These are phyloP conservation scores for Nyssa sinensis DNA, from an alignment of 148 eudicot genomes.

Conservation along the genomic window DNA sequence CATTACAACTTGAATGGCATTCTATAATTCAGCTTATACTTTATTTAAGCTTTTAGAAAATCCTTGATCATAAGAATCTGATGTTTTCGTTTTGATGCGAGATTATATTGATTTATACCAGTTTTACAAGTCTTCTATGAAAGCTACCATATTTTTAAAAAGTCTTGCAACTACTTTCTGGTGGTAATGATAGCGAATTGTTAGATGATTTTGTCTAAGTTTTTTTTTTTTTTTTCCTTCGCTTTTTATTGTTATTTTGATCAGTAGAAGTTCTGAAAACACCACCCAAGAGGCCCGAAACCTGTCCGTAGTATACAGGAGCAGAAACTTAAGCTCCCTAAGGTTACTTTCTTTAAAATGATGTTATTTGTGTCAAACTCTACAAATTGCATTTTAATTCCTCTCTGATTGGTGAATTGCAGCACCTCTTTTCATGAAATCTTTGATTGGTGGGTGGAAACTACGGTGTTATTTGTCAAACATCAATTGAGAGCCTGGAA, in stretches of 20 bases:
- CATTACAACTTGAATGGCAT: conserved; percentile 4
- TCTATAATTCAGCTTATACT: not conserved
- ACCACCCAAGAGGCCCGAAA: too few relatives aligned
- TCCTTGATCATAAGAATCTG: not conserved
- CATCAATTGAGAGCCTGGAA: too few relatives aligned
- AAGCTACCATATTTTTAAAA: not conserved
- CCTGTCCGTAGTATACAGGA: too few relatives aligned
- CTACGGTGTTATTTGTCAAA: not conserved
- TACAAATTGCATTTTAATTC: not conserved
- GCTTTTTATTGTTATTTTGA: too few relatives aligned
- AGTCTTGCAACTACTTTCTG: not conserved
- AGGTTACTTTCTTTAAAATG: not conserved
- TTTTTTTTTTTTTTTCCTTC: too few relatives aligned
- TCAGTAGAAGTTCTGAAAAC: not conserved
- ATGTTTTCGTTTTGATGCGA: not conserved
- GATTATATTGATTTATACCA: not conserved
- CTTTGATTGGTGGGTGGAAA: not conserved
- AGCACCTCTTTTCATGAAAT: not conserved
- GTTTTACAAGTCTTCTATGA: not conserved
- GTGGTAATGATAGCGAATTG: not conserved
- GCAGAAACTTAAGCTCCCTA: too few relatives aligned
- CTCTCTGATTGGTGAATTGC: not conserved
- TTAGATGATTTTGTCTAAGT: not conserved
- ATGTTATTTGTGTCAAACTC: not conserved
- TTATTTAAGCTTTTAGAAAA: not conserved